phyloP scores from a whole-genome alignment of 371 early-diverging fungal genomes.

The Mucor irregularis region DNA sequence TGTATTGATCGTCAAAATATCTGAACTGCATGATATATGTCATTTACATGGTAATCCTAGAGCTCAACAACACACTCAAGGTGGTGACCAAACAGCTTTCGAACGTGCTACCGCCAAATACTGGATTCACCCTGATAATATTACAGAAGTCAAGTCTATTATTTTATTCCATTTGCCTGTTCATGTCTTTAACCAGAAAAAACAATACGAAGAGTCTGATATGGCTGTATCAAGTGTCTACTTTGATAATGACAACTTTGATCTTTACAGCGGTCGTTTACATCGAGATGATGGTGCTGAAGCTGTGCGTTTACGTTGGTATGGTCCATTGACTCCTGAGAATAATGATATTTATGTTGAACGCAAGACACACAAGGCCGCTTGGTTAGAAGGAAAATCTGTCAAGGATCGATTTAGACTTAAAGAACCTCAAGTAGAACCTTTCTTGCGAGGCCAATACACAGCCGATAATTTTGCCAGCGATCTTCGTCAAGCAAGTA shows the following conservation, averaged over 20 bases:
- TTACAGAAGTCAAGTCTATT: slow-evolving; percentile 89
- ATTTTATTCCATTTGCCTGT: slow-evolving; percentile 94
- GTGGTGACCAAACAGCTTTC: slow-evolving; percentile 39
- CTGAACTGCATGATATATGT: slow-evolving; percentile 34
- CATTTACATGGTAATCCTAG: slow-evolving; percentile 32
- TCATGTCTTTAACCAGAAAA: slow-evolving; percentile 73
- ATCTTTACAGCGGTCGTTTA: slow-evolving; percentile 86
- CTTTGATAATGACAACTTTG: slow-evolving; percentile 88
- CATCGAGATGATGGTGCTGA: slow-evolving; percentile 88
- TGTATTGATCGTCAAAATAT: slow-evolving; percentile 82
- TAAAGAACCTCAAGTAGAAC: slow-evolving; percentile 87
- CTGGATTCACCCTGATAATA: slow-evolving; percentile 97
- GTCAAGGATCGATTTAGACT: slow-evolving; percentile 94
- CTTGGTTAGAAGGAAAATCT: slow-evolving; percentile 84
- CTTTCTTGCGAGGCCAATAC: slow-evolving; percentile 81
- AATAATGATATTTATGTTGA: slow-evolving; percentile 38
- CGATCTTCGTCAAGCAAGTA: slow-evolving; percentile 75
- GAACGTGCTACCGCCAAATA: slow-evolving; percentile 48
- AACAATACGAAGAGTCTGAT: slow-evolving; percentile 36
- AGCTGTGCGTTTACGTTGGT: slow-evolving; percentile 92
- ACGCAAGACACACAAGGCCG: slow-evolving; percentile 52
- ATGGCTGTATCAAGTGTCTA: slow-evolving; percentile 93
- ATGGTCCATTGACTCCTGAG: slow-evolving; percentile 62
- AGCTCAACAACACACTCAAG: slow-evolving; percentile 17
- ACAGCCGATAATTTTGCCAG: slow-evolving; percentile 70